Evolutionary conservation across 768 basidiomycete genomes (phyloP).

Genomic region (Tricholoma bakamatsutake): DNA sequence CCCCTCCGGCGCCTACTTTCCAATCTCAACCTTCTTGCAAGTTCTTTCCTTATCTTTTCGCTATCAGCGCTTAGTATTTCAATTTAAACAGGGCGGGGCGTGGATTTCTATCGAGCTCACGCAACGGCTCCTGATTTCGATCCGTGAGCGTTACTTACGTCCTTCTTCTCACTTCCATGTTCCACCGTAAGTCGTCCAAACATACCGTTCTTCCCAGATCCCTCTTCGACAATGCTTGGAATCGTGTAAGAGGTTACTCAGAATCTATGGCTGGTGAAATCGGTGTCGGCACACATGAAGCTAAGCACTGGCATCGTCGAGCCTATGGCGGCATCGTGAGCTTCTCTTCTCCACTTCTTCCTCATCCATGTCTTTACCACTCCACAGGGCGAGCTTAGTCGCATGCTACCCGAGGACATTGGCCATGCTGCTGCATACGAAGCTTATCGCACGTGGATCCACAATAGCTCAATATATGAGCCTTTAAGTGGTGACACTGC

Average conservation of each 20-base stretch:
- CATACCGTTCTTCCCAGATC: constrained; percentile 39
- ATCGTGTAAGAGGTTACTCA: constrained; percentile 37
- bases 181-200: constrained; percentile 8
- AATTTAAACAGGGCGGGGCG: constrained; percentile 46
- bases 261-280: constrained; percentile 22
- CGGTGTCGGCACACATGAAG: constrained; percentile 55
- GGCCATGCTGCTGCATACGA: constrained; percentile 78
- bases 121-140: constrained; percentile 39
- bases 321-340: constrained; percentile 59
- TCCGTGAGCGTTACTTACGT: constrained; percentile 38
- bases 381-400: constrained; percentile 42
- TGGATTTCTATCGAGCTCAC: constrained; percentile 61
- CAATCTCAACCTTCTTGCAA: constrained; percentile 51
- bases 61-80: constrained; percentile 15
- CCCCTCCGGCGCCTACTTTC: constrained; percentile 32
- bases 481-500: constrained; percentile 52
- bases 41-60: constrained; percentile 17
- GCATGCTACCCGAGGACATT: constrained; percentile 53
- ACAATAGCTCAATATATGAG: constrained; percentile 49
- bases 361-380: not conserved
- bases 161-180: constrained; percentile 1
- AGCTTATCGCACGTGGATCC: constrained; percentile 63
- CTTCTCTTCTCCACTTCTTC: not conserved
- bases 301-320: constrained; percentile 57
- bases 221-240: constrained; percentile 50